phyloP scores from a whole-genome alignment of 176 grass and related monocot genomes.

The Thinopyrum elongatum region DNA sequence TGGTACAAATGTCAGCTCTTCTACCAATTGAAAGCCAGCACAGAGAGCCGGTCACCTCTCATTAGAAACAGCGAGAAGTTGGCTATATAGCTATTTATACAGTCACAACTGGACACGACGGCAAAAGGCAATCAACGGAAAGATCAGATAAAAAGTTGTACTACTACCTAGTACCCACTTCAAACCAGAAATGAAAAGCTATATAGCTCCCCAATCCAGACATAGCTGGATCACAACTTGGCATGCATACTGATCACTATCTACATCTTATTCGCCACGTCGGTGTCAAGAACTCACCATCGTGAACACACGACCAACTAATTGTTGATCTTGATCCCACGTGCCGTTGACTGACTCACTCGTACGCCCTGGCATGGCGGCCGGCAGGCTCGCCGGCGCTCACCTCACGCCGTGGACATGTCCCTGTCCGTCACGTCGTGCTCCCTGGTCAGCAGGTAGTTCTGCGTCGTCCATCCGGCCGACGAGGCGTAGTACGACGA shows the following conservation, averaged over 20 bases:
- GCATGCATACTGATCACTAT: background rate
- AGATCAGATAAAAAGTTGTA: background rate
- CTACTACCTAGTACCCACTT: background rate
- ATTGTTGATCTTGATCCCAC: background rate
- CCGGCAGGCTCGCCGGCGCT: background rate
- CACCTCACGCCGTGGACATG: slow-evolving; percentile 25
- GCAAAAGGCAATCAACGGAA: background rate
- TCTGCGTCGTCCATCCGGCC: slow-evolving; percentile 45
- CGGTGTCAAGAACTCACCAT: background rate
- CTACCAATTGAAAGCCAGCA: background rate
- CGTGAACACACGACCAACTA: background rate
- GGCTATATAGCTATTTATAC: background rate
- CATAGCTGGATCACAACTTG: background rate
- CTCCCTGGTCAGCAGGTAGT: slow-evolving; percentile 33
- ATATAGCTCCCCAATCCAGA: background rate
- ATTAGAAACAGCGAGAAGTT: background rate
- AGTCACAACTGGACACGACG: background rate
- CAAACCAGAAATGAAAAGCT: background rate
- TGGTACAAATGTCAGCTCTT: too few species aligned
- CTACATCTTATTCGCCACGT: background rate
- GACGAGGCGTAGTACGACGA: slow-evolving; percentile 56
- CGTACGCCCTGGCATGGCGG: background rate
- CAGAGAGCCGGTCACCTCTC: background rate
- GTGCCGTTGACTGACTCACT: slow-evolving; percentile 13
- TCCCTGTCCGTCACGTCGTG: slow-evolving; percentile 27